A percentile compares a stretch with the other conserved stretches of the same genome.
phyloP scores from a whole-genome alignment of 2,329 filamentous ascomycete genomes.

The Venturiaceae sp. region DNA sequence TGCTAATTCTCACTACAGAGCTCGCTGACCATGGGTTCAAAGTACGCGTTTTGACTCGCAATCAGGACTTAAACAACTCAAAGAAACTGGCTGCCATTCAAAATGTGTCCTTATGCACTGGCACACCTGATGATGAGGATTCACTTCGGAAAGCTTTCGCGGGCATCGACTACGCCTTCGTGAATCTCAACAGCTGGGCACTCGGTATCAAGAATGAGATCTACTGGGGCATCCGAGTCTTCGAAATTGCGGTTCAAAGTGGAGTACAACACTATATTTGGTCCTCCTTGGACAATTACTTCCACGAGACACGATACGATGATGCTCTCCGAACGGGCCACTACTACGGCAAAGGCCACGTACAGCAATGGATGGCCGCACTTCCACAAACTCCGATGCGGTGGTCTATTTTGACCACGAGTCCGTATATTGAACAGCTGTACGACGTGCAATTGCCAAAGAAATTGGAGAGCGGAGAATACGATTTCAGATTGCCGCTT shows the following conservation, averaged over 20 bases:
- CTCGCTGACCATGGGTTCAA: neutral
- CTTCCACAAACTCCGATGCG: neutral
- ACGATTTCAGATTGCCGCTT: neutral
- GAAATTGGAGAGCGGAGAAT: neutral
- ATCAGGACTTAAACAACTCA: neutral
- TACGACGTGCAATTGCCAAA: neutral
- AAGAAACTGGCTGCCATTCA: neutral
- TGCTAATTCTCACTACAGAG: neutral
- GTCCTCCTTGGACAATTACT: neutral
- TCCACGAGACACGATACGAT: neutral
- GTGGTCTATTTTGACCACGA: neutral
- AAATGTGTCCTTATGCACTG: neutral
- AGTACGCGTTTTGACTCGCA: neutral
- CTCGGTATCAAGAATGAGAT: neutral
- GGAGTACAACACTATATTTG: slow-evolving; percentile 2
- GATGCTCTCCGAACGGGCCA: neutral
- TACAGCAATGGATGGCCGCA: neutral
- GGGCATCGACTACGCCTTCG: neutral
- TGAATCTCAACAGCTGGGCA: neutral
- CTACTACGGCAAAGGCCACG: neutral
- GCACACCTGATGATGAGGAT: neutral
- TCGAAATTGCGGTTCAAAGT: neutral
- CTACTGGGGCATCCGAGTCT: slow-evolving; percentile 1
- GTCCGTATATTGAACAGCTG: neutral
- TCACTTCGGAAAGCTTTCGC: neutral